These are phyloP conservation scores for Rhipidocladum racemiflorum DNA, from an alignment of 176 grass and related monocot genomes.

Conservation along the genomic window DNA sequence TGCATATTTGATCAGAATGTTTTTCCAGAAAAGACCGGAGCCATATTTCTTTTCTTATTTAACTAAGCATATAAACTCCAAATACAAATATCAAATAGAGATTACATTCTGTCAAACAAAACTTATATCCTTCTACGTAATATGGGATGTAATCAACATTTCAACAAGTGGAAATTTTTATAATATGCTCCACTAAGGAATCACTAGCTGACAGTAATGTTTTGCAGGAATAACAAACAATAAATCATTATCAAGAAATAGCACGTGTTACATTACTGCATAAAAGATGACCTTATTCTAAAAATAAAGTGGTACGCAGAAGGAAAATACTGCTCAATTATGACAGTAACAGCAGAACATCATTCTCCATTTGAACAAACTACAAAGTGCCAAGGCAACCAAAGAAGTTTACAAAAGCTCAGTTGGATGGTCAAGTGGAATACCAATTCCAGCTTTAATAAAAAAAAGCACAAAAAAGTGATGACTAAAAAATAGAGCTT, in stretches of 20 bases:
- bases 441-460: not conserved
- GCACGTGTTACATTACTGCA: not conserved
- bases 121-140: not conserved
- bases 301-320: not conserved
- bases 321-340: constrained; percentile 2
- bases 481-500: constrained; percentile 30
- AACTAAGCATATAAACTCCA: not conserved
- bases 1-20: not conserved
- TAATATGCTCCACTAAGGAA: not conserved
- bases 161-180: constrained; percentile 15
- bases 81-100: not conserved
- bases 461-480: constrained; percentile 7
- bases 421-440: not conserved
- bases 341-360: not conserved
- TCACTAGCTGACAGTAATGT: not conserved
- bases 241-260: not conserved
- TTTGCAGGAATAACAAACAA: not conserved
- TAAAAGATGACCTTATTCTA: not conserved
- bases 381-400: not conserved
- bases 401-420: not conserved
- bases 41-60: not conserved
- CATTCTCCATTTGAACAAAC: not conserved
- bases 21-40: not conserved
- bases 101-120: not conserved
- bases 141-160: not conserved